Base-by-base conservation (phyloP, 305 asterid species). In the Ilex paraguariensis region DNA sequence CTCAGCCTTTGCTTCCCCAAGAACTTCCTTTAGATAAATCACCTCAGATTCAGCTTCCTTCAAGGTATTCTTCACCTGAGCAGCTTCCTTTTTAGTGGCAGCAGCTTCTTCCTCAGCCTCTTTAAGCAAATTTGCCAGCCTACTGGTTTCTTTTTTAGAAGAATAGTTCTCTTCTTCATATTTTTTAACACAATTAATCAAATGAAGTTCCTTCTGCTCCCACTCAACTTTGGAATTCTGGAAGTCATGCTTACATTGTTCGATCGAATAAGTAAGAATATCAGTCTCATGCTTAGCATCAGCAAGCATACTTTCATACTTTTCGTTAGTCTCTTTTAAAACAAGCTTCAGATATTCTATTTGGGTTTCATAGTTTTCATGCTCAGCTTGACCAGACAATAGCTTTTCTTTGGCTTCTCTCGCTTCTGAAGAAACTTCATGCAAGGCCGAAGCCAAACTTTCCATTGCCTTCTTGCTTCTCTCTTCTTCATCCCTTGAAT, bases 381-480 rank as follows among this genome's bases (percentile, higher is more conserved):
- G 79, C 82, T 93, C 95, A 39, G 77, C 83, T 79, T 86, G 82
- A 68, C 70, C 31, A 17, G 84, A 84, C 76, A 86, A 65, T n/a
- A 87, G 77, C 76, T 87, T 83, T 70, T 93, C 97, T 71, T 84
- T 93, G 68, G 95, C 79, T 66, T 87, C 95, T 72, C 99, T 83
- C 44, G 95, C 95, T 83, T 93, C 97, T 3, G 89, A 67, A 55
- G 95, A 90, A 70, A 93, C 89, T 81, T 90, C 99, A 65, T 93
- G 97, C 36, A 93, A 77, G 46, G 97, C 99, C 6, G 99, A 83
- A 54, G 96, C 91, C 69, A 93, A 66, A 74, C 96, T 90, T 76
- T 93, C 99, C 72, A 93, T 77, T 17, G 99, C 97, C 74, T 86
- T 90, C 81, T 90, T 93, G 81, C 82, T 84, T 73, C 86, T 87